Base-by-base conservation (phyloP, 148 eudicot species). In the Rhododendron mucronatum region DNA sequence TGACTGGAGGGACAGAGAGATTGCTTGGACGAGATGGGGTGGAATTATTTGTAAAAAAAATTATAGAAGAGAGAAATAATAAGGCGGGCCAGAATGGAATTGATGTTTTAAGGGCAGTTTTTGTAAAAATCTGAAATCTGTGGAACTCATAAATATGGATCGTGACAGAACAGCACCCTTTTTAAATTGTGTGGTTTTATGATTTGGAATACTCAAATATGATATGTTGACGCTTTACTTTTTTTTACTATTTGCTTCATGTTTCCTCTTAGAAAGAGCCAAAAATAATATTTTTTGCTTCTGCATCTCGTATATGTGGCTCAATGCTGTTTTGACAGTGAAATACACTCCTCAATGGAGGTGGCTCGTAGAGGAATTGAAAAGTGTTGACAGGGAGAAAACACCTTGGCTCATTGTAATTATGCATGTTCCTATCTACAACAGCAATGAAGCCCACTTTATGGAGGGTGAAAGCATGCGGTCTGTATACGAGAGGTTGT, bases 391-490 rank as follows among this genome's bases (percentile, higher is more conserved):
- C 88, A 92, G 99, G 86, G 93, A 93, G 88, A 90, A 95, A 90
- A 96, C 99, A 50, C 98, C 99, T 78, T 96, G 99, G 99, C 92
- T 96, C 59, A 94, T 96, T 85, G 97, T 96, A 82, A 90, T 96
- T 86, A 92, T 94, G 97, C 99, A 96, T 91, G 91, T 90, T 48
- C 99, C 99, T 9, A 87, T 95, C 44, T 96, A 96, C 93, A 95
- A 92, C 83, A 96, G 96, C 85, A 93, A 96, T 87, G 91, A 88
- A 77, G 97, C 93, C 26, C 98, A 96, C 88, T 96, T 90, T 88
- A 94, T 92, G 99, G 99, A 96, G 86, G 98, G 97, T 20, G 99
- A 96, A 89, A 94, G 96, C 86, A 95, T 96, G 99, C 89, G 98
- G 84, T 83, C 85, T 30, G 95, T 88, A 82, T 95, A 89, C 59